Base-by-base conservation (phyloP, 768 basidiomycete genomes). In the Mycena olivaceomarginata region DNA sequence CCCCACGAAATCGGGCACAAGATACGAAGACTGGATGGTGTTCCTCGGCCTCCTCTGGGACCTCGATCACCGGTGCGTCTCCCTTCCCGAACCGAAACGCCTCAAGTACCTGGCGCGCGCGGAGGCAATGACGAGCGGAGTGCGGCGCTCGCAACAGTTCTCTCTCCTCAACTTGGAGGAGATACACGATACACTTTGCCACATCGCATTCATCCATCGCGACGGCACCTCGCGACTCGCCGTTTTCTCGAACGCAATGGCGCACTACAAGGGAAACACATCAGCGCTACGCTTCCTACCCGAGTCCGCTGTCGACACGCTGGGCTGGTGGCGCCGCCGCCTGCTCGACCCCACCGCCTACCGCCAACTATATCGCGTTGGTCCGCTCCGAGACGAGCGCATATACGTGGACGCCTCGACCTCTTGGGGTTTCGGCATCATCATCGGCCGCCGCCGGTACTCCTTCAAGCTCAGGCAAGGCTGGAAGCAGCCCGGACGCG, bases 31-130 rank as follows among this genome's bases (percentile, higher is more conserved):
- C 62, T 41, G 39, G 1, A 76, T 80, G 48, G 56, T 45, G 1
- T 87, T 84, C 64, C 63, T 85, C 9, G 85, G 86, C 4, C 84
- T 86, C 59, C 37, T 63, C 4, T 87, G 85, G 86, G 80, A 85
- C 70, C 46, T 87, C 12, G 53, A 46, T 10, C 18, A 40, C 13
- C 77, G 78, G 16, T 72, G 77, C 0, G 84, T 85, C 10, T 75
- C 79, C 1, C 77, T 87, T 0, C 82, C 84, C 1, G 78, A 84
- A 25, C 20, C 68, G 22, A 87, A 87, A 68, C 80, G 80, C 0
- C 16, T 73, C 9, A 86, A 84, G 48, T 83, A 81, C 64, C 70
- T 82, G 4, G 63, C 39, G 8, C 70, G 79, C 1, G 76, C 72
- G 1, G 11, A 12, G 4, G 22, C 7, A 22, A 51, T 63, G 65